Conservation (phyloP, 192 early-diverging fungal genomes). For the Dissophora globulifera region DNA sequence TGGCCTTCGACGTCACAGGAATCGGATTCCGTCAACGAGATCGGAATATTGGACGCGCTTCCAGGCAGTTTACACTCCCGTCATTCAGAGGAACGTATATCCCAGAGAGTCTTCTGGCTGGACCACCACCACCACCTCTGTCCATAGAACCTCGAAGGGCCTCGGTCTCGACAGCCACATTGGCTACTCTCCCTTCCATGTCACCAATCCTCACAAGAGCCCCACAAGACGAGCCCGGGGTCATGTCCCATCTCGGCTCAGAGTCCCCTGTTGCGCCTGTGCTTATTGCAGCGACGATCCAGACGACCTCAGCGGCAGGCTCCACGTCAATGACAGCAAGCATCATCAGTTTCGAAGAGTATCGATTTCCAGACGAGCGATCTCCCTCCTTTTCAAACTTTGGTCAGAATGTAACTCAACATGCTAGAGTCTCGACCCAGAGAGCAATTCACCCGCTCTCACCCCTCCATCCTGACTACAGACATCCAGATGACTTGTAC, state of each 20-base stretch:
- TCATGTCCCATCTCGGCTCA: neutral
- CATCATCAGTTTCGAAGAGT: constrained; percentile 6
- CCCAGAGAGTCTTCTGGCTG: constrained; percentile 32
- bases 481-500: constrained; percentile 44
- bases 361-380: constrained; percentile 43
- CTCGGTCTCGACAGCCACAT: constrained; percentile 10
- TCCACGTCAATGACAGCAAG: neutral
- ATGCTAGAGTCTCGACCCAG: neutral
- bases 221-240: neutral
- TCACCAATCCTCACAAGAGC: constrained; percentile 10
- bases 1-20: neutral
- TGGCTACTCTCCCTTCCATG: constrained; percentile 10
- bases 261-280: neutral
- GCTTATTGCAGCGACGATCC: neutral
- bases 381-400: neutral
- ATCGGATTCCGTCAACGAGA: neutral
- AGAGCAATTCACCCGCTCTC: constrained; percentile 37
- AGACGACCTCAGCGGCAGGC: neutral
- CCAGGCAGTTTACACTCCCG: neutral
- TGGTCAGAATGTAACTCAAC: neutral
- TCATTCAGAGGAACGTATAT: constrained; percentile 25
- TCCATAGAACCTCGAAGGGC: neutral
- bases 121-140: constrained; percentile 26
- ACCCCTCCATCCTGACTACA: constrained; percentile 42
- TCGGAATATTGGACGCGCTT: neutral